Base-by-base conservation (phyloP, 192 early-diverging fungal genomes). In the Gryganskiella cystojenkinii region DNA sequence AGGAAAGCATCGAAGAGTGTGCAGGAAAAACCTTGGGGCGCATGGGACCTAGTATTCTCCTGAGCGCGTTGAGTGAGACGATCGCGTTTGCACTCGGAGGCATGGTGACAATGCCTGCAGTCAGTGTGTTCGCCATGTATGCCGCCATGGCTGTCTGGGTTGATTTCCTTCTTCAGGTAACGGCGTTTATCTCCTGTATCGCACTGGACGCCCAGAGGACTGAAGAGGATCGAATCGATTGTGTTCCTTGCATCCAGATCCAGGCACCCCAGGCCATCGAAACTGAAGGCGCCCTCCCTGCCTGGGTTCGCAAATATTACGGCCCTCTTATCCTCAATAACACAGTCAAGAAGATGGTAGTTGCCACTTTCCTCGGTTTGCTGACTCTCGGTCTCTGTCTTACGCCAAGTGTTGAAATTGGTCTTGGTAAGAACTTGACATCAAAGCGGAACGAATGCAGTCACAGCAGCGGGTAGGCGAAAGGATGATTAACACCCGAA, bases 91-190 rank as follows among this genome's bases (percentile, higher is more conserved):
- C 84, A 34, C 63, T 89, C 30, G 90, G 88, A 22, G 84, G 81
- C 2, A 55, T 91, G 45, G 88, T 91, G 3, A 85, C 82, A 9
- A 91, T 91, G 88, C 90, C 90, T 0, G 90, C 90, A 9, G 90
- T 91, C n/a, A 87, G 85, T 35, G 85, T 83, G 45, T 91, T 91
- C 75, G 88, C 90, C 24, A 81, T 91, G 60, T 86, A 86, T 60
- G 88, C 90, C n/a, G 83, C 90, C 3, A 61, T 88, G 64, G 88
- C 90, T 35, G 86, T 91, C 8, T 88, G 83, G 80, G 74, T 88
- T 0, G 88, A 88, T 45, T 91, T 90, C 66, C 52, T 87, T n/a
- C 81, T 91, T 13, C 90, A 91, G 54, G 84, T 88, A 9, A 91
- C 88, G 4, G 85, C 81, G 0, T 90, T 91, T 59, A 75, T 91